Evolutionary conservation across 2,329 filamentous ascomycete genomes (phyloP).

Genomic region (Diaporthe australafricana): DNA sequence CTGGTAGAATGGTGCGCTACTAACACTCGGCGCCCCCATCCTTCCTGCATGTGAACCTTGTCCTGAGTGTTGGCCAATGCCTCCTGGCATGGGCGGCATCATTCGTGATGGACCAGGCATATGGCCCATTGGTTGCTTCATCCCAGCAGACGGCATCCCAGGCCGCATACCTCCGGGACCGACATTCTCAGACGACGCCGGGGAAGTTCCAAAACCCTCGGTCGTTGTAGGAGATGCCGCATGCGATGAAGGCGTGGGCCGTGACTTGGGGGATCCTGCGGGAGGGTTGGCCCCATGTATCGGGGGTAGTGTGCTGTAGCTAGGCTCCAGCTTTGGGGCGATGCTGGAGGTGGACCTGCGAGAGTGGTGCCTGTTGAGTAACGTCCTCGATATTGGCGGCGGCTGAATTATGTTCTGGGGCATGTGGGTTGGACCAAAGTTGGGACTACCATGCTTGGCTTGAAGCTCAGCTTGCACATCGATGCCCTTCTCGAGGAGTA

Average conservation of each 20-base stretch:
- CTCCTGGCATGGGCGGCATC: slow-evolving; percentile 41
- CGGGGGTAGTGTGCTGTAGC: slow-evolving; percentile 57
- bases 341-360: slow-evolving; percentile 80
- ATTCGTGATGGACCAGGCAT: slow-evolving; percentile 50
- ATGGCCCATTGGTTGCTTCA: slow-evolving; percentile 54
- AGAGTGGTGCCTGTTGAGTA: slow-evolving; percentile 82
- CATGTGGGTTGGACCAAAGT: slow-evolving; percentile 76
- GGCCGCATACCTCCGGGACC: slow-evolving; percentile 55
- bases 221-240: slow-evolving; percentile 66
- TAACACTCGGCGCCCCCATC: slow-evolving; percentile 48
- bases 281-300: slow-evolving; percentile 63
- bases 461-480: slow-evolving; percentile 97
- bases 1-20: slow-evolving; percentile 75
- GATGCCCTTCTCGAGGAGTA: slow-evolving; percentile 96
- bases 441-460: slow-evolving; percentile 90
- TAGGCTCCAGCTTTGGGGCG: slow-evolving; percentile 77
- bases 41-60: slow-evolving; percentile 43
- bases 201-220: slow-evolving; percentile 54
- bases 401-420: slow-evolving; percentile 77
- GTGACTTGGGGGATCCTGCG: slow-evolving; percentile 74
- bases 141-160: slow-evolving; percentile 50
- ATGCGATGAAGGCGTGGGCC: slow-evolving; percentile 87
- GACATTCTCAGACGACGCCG: slow-evolving; percentile 59
- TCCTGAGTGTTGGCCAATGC: slow-evolving; percentile 32
- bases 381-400: slow-evolving; percentile 82